phyloP scores from a whole-genome alignment of 2,329 filamentous ascomycete species.

The Harringtonia aguacate region DNA sequence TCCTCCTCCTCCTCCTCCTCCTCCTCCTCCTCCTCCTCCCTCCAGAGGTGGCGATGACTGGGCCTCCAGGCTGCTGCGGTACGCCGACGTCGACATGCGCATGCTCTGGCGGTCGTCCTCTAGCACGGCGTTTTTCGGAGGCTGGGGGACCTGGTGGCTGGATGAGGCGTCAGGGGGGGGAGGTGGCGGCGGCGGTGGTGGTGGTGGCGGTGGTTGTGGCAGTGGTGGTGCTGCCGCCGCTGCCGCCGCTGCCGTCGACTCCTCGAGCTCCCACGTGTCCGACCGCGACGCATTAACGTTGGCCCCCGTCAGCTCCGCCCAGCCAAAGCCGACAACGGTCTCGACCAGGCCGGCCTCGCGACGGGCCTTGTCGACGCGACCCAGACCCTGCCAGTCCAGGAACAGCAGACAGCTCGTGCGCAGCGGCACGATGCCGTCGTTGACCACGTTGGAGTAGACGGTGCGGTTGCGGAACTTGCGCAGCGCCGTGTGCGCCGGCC shows the following conservation, averaged over 20 bases:
- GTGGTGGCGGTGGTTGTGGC: background rate
- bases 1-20: too few species aligned
- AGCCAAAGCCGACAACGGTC: constrained; percentile 86
- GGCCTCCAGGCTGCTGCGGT: background rate
- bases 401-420: constrained; percentile 95
- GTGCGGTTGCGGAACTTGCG: constrained; percentile 85
- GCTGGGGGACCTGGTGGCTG: constrained; percentile 57
- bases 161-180: too few species aligned
- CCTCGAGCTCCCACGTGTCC: constrained; percentile 29
- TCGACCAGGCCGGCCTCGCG: constrained; percentile 87
- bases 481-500: constrained; percentile 78
- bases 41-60: constrained; percentile 4
- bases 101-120: constrained; percentile 56
- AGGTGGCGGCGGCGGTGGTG: constrained; percentile 9
- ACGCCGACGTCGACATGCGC: constrained; percentile 23
- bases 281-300: constrained; percentile 40
- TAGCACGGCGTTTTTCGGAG: constrained; percentile 50
- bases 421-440: constrained; percentile 91
- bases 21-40: too few species aligned
- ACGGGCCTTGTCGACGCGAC: constrained; percentile 86
- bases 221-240: constrained; percentile 7
- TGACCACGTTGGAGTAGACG: constrained; percentile 93
- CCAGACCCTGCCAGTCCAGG: constrained; percentile 89
- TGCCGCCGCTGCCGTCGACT: constrained; percentile 14
- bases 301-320: constrained; percentile 79